Evolutionary conservation across 306 rosid species (phyloP).

Genomic region (Pachyrhizus erosus): DNA sequence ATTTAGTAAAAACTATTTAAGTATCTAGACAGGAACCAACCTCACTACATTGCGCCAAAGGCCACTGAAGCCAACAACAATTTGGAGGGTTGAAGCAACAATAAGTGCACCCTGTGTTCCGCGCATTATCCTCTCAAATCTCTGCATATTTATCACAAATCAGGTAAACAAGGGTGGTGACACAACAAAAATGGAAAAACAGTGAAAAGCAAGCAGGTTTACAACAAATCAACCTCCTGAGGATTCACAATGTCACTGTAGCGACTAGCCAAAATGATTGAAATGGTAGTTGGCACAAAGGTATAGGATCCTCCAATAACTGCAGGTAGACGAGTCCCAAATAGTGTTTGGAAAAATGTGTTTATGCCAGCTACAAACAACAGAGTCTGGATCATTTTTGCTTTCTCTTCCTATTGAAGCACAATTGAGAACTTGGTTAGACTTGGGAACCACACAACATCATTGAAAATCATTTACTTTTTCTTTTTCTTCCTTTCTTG

Average conservation of each 20-base stretch:
- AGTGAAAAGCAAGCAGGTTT: too few relatives aligned
- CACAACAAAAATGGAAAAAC: conserved; percentile 11
- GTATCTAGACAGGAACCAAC: conserved; percentile 48
- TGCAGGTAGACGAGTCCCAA: conserved; percentile 95
- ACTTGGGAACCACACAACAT: conserved; percentile 28
- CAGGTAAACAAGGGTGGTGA: conserved; percentile 19
- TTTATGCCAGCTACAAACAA: conserved; percentile 90
- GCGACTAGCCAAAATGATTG: conserved; percentile 88
- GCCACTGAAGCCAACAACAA: conserved; percentile 95
- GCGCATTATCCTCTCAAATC: conserved; percentile 88
- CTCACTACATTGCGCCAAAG: conserved; percentile 96
- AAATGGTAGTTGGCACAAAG: conserved; percentile 92
- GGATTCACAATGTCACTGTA: conserved; percentile 73
- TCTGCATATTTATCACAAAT: conserved; percentile 58
- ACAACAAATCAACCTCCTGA: conserved; percentile 72
- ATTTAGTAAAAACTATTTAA: neutral
- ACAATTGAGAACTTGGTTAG: conserved; percentile 32
- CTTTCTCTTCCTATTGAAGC: conserved; percentile 83
- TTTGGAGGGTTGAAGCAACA: conserved; percentile 88
- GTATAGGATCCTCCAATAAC: conserved; percentile 87
- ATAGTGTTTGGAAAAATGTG: conserved; percentile 75
- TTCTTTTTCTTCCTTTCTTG: neutral
- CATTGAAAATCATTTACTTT: conserved; percentile 9
- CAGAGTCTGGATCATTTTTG: conserved; percentile 85
- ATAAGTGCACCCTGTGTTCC: conserved; percentile 96